Conservation (phyloP, 345 rosid genomes). For the Eutrema yunnanense region DNA sequence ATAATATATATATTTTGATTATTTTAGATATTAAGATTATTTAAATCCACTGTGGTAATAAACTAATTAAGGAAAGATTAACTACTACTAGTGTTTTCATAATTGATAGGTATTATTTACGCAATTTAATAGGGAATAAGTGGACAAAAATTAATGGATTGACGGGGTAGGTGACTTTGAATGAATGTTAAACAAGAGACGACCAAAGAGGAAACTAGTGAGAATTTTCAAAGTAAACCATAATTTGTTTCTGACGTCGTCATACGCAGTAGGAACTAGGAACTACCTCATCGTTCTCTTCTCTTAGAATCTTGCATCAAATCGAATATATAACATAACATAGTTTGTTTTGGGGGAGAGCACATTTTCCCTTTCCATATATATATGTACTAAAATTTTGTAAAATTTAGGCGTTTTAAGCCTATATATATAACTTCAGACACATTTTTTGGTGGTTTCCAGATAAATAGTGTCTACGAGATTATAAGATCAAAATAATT, state of each 20-base stretch:
- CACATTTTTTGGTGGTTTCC: too few relatives aligned
- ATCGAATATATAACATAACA: background rate
- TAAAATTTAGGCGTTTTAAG: background rate
- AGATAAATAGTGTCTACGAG: too few relatives aligned
- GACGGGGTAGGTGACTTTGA: conserved; percentile 17
- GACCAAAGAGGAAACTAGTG: conserved; percentile 9
- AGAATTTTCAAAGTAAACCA: conserved; percentile 4
- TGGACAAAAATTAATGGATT: conserved; percentile 3
- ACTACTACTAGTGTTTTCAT: background rate
- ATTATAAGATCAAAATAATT: background rate
- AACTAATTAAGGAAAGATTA: background rate
- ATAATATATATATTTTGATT: background rate
- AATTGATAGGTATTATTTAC: background rate
- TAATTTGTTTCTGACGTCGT: background rate
- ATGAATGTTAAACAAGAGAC: background rate
- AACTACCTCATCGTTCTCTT: background rate
- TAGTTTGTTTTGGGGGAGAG: background rate
- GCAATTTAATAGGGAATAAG: background rate
- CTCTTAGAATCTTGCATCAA: background rate
- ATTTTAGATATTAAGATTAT: background rate
- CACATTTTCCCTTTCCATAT: background rate
- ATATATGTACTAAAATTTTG: background rate
- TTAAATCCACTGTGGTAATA: background rate
- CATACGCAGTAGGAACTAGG: background rate
- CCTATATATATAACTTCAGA: too few relatives aligned